Base-by-base conservation (phyloP, 2,329 filamentous ascomycete species). In the Neoarthrinium moseri region DNA sequence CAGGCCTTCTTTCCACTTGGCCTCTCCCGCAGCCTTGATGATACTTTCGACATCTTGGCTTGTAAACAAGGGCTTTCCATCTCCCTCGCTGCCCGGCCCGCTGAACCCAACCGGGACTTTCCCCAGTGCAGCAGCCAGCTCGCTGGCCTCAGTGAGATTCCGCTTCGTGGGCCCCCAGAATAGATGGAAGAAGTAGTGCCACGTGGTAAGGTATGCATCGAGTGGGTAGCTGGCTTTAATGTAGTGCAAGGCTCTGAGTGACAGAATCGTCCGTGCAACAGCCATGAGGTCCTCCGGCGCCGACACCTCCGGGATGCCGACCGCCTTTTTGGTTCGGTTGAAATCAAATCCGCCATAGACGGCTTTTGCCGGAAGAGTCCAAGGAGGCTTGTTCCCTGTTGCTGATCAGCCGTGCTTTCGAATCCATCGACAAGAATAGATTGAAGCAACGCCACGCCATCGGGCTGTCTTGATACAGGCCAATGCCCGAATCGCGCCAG, bases 321-420 rank as follows among this genome's bases (percentile, higher is more conserved):
- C 66, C 15, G 68, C 64, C 20, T 52, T 51, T 2, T 68, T 58
- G 21, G 72, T 64, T 34, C 75, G 67, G 18, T 55, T 57, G 24
- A 59, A 54, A 57, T 81, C 75, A 49, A 59, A 57, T 10, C 38
- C 23, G 39, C 76, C 70, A 58, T 89, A 84, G 1, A 58, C 63
- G 18, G 77, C 83, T 70, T 91, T 91, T 34, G 80, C 82, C 2
- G 83, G 79, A 23, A 88, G 71, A 0, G 73, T 73, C 85, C 86
- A 91, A 1, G 89, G 88, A 0, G 88, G 87, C 53, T 81, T 81
- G 64, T 94, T 92, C 40, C 86, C 85, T 81, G 53, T 22, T 18
- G 40, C 39, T 4, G 34, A 22, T 51, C n/a, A 33, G 45, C 18
- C 15, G n/a, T n/a, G n/a, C n/a, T n/a, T n/a, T n/a, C n/a, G n/a